Evolutionary conservation across 805 yeast species (phyloP).

Genomic region (Sugiyamaella marilandica): DNA sequence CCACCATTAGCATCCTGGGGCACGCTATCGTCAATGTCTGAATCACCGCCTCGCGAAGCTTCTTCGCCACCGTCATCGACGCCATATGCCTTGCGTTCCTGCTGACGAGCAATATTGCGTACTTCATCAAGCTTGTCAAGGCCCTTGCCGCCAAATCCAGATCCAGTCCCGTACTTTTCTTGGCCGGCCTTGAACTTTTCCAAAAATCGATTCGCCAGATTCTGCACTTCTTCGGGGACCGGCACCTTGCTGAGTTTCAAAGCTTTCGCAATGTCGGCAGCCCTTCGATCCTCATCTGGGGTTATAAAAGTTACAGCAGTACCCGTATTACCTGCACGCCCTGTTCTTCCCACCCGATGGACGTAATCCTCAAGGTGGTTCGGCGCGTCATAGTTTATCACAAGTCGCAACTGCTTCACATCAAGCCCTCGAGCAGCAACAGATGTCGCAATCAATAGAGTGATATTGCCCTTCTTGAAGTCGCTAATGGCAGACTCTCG

Average conservation of each 20-base stretch:
- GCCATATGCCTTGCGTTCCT: conserved; percentile 49
- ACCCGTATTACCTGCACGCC: conserved; percentile 82
- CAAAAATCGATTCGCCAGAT: conserved; percentile 52
- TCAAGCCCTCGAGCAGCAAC: conserved; percentile 94
- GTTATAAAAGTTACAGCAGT: conserved; percentile 68
- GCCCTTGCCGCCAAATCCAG: conserved; percentile 94
- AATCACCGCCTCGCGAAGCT: conserved; percentile 23
- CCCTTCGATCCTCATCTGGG: conserved; percentile 55
- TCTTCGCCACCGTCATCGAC: conserved; percentile 33
- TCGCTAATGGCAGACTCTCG: conserved; percentile 68
- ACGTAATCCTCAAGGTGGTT: conserved; percentile 92
- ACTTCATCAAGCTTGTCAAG: conserved; percentile 67
- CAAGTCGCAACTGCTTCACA: conserved; percentile 78
- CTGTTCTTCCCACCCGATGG: conserved; percentile 94
- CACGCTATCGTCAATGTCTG: conserved; percentile 23
- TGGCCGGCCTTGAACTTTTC: conserved; percentile 63
- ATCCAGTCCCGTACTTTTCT: conserved; percentile 44
- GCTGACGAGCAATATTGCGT: conserved; percentile 46
- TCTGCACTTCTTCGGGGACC: conserved; percentile 47
- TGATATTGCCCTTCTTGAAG: conserved; percentile 55
- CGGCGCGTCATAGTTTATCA: conserved; percentile 77
- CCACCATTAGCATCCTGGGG: conserved; percentile 33
- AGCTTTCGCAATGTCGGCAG: conserved; percentile 66
- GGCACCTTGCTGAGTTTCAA: conserved; percentile 52
- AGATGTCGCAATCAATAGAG: conserved; percentile 81